Base-by-base conservation (phyloP, 2,329 filamentous ascomycete genomes). In the Aspergillus latus region DNA sequence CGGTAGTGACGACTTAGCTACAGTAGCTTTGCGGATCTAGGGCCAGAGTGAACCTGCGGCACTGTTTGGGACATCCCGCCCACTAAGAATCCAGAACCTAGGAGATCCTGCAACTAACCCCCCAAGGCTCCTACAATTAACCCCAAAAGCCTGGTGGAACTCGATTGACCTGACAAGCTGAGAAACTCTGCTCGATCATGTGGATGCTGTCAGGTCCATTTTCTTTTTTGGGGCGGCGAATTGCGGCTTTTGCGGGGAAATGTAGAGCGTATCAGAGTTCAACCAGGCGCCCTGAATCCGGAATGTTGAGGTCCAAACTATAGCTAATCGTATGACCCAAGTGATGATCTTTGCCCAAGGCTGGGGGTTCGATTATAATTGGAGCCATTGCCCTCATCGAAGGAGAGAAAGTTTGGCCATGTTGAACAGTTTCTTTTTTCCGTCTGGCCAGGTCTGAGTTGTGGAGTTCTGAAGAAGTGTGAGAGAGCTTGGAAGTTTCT, bases 241-340 rank as follows among this genome's bases (percentile, higher is more conserved):
- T 62, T 64, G 62, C 64, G 64, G 63, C 62, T 66, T 65, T 66
- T 67, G 64, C 61, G 64, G 65, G 64, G 65, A 63, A 67, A 64
- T 37, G 47, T 57, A 60, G 56, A 59, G 49, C 64, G 65, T 67
- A 66, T 67, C 65, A 67, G 59, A 59, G 54, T 56, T 50, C 54
- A 55, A 58, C 52, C 57, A 58, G 58, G 56, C 49, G 56, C 46
- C 42, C 55, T 57, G 52, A 59, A 60, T 62, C 57, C 59, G 57
- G 59, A 62, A 61, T 59, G 53, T 55, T 61, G 59, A 62, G 57
- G 50, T 54, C 56, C 52, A 52, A 53, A 58, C 57, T 58, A 48
- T 59, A 61, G 61, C 46, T 61, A 61, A 65, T 65, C 63, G 64
- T 64, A 62, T 65, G 64, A 66, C 64, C 59, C 49, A 54, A 51